These are phyloP conservation scores for Huntiella bhutanensis DNA, from an alignment of 2,329 filamentous ascomycete genomes.

Conservation along the genomic window DNA sequence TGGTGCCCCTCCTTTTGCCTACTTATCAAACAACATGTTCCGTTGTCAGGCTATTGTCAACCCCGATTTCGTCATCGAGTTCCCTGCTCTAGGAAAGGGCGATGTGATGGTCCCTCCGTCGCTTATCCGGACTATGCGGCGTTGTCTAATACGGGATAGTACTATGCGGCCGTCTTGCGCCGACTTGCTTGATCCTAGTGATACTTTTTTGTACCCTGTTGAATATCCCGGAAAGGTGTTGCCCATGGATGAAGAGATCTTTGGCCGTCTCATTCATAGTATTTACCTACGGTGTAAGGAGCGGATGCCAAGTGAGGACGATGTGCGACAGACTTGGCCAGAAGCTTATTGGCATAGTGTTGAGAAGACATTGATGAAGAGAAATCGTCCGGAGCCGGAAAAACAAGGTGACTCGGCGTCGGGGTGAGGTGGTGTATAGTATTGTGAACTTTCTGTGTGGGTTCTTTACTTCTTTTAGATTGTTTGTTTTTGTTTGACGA, in stretches of 20 bases:
- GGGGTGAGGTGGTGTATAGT: not conserved
- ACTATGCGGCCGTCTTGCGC: constrained; percentile 43
- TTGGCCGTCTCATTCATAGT: constrained; percentile 42
- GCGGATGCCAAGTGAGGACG: constrained; percentile 37
- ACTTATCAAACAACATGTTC: constrained; percentile 72
- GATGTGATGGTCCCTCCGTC: constrained; percentile 39
- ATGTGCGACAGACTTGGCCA: constrained; percentile 37
- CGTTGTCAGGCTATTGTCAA: constrained; percentile 77
- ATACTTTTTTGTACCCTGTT: constrained; percentile 45
- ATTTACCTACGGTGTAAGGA: constrained; percentile 40
- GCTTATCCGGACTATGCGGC: constrained; percentile 40
- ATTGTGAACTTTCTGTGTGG: no score
- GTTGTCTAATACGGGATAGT: constrained; percentile 43
- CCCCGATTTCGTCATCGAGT: constrained; percentile 54
- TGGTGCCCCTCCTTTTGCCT: constrained; percentile 84
- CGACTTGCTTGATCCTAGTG: constrained; percentile 37
- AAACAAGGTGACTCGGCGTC: not conserved
- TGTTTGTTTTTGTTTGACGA: not conserved
- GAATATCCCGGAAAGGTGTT: constrained; percentile 35
- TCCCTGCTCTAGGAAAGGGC: constrained; percentile 49
- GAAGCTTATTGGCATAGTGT: constrained; percentile 43
- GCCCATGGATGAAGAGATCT: constrained; percentile 42
- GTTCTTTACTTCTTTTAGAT: not conserved
- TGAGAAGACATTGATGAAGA: constrained; percentile 26
- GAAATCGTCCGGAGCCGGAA: constrained; percentile 6